A percentile compares a stretch with the other conserved stretches of the same genome.
Conservation (phyloP, 2,329 filamentous ascomycete species). For the Diplodia sapinea region DNA sequence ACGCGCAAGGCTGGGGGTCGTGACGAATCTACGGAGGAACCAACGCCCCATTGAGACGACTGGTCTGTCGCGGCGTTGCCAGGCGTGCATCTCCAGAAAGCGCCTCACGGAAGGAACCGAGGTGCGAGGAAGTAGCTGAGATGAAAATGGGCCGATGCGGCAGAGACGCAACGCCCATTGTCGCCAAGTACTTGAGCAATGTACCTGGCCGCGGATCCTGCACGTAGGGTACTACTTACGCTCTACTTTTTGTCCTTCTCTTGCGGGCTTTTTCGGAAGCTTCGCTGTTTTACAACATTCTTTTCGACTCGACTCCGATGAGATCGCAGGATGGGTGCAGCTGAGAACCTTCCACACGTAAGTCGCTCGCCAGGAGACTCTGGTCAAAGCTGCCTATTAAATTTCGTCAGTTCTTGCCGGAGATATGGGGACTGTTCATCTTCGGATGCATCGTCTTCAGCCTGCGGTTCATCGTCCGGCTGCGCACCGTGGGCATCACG, state of each 20-base stretch:
- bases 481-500: slow-evolving; percentile 48
- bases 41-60: background rate
- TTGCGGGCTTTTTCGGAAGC: background rate
- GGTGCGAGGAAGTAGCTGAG: background rate
- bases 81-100: background rate
- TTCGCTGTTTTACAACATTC: background rate
- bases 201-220: background rate
- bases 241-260: background rate
- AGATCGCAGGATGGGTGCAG: background rate
- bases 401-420: slow-evolving; percentile 2
- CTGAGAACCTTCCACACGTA: slow-evolving; percentile 2
- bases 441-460: background rate
- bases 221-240: background rate
- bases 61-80: background rate
- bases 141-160: background rate
- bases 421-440: slow-evolving; percentile 16
- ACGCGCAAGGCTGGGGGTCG: background rate
- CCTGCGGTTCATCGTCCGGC: slow-evolving; percentile 45
- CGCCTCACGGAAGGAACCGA: background rate
- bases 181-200: background rate
- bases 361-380: background rate
- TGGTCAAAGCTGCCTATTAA: background rate
- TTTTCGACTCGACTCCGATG: too few species aligned
- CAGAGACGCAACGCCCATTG: background rate
- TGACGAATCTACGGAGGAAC: background rate